Base-by-base conservation (phyloP, 139 green algal genomes). In the Micractinium conductrix region DNA sequence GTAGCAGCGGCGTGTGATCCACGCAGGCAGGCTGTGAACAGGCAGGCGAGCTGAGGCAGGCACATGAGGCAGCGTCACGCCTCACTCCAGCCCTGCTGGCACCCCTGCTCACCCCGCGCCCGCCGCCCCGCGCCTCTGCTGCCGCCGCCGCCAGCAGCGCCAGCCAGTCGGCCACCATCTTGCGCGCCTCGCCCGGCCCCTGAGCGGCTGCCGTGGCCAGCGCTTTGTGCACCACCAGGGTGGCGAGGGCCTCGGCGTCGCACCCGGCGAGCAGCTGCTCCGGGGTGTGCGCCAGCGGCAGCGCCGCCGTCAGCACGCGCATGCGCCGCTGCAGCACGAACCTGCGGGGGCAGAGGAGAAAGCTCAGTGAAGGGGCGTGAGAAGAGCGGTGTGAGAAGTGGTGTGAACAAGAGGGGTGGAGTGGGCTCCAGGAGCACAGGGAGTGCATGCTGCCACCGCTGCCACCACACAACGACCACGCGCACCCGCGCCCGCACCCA, bases 141-240 rank as follows among this genome's bases (percentile, higher is more conserved):
- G n/a, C 74, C 17, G n/a, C 17, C 16, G 92, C 91, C 8, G 88
- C 90, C 35, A 98, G 81, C 44, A 94, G 90, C 19, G 94, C 91
- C 58, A 98, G 90, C 96, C 96, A 98, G 88, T 98, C 96, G 12
- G 93, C 88, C 72, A 99, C 88, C 84, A 98, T 91, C 68, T 94
- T 71, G 2, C 92, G 89, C 0, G 91, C 95, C 76, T 95, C 90
- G 1, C 60, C 7, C 16, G 93, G 44, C 10, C 95, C 92, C 81
- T 95, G 85, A 45, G 87, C 71, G 40, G 43, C 76, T 21, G 79
- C 81, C 2, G 89, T 93, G 12, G 74, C 58, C 19, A 92, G 85
- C 44, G 96, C 87, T 88, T 98, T 98, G 85, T 97, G 95, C 72
- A 91, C 87, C 8, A 98, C 91, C 62, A 96, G 38, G 42, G 76